phyloP scores from a whole-genome alignment of 495 filamentous ascomycete species.

The Penicillium chermesinum region DNA sequence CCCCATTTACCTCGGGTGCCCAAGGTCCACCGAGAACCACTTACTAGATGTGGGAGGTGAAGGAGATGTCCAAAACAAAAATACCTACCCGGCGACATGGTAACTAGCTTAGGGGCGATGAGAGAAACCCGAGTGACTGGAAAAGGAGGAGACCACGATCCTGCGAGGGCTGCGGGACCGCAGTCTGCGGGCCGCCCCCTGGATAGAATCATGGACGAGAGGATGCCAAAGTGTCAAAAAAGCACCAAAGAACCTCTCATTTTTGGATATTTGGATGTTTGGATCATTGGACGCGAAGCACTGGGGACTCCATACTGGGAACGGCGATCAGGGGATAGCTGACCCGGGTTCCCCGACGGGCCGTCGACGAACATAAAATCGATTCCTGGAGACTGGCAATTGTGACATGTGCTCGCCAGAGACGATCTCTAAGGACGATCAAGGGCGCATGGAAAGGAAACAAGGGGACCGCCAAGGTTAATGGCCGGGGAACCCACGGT shows the following conservation, averaged over 20 bases:
- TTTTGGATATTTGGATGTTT: no score
- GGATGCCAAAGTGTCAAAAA: not conserved
- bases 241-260: conserved; percentile 17
- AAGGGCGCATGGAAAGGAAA: not conserved
- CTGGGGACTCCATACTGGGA: not conserved
- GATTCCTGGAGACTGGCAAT: conserved; percentile 1
- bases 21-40: conserved; percentile 5
- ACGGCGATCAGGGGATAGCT: not conserved
- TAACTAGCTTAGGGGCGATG: conserved; percentile 5
- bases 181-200: conserved; percentile 3
- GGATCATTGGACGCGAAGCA: no score
- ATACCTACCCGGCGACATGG: conserved; percentile 9
- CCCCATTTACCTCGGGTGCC: conserved; percentile 2
- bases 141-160: conserved; percentile 11
- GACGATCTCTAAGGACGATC: conserved; percentile 2
- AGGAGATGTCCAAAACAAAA: not conserved
- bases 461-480: not conserved
- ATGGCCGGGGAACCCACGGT: conserved; percentile 8
- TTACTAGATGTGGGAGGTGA: no score
- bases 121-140: conserved; percentile 16
- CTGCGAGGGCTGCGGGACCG: conserved; percentile 4
- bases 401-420: not conserved
- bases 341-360: conserved; percentile 14
- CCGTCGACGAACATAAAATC: conserved; percentile 7
- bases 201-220: no score